Evolutionary conservation across 108 stramenopile species (phyloP), one percentile per base, ranked within the genome.

Genomic region (Aurantiochytrium sp.): DNA sequence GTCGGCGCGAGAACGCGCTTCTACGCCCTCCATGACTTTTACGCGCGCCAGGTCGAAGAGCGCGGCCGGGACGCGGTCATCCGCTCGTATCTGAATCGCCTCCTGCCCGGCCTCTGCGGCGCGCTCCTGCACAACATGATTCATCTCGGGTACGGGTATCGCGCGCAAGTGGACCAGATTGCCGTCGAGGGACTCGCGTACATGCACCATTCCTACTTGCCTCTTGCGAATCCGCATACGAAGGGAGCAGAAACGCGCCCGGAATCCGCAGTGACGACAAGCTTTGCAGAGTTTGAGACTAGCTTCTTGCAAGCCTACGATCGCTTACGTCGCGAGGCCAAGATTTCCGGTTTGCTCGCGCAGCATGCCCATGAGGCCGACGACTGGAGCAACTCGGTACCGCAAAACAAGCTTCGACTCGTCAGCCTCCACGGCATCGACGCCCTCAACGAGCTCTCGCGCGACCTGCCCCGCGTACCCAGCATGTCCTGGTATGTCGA

Each of bases 131-230:
- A 81, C 39, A 48, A 48, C 3, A 41, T 81, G 42, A 81, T 81
- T 12, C 73, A 81, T 81, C 73, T 81, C n/a, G 73, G 73, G 12
- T 81, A 81, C 45, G 73, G 73, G 32, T 81, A 81, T n/a, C 42
- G 42, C 12, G 39, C 73, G 15, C 42, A 48, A 1, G 39, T 30
- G 12, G 42, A 41, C 27, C 73, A 48, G 24, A 48, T 42, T 1
- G 39, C 30, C 24, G n/a, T 48, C 27, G 73, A 81, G 30, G 73
- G 73, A n/a, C 17, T 81, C 19, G 73, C 73, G 45, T 81, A 81
- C 73, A 41, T 81, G 42, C 73, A 81, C 24, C 73, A 81, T 30
- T 48, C 42, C 17, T 48, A 48, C 73, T 24, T 81, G 12, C 45
- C 45, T 15, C 73, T 81, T 48, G 73, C 42, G 24, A 34, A 24